Evolutionary conservation across 2,329 filamentous ascomycete genomes (phyloP), one percentile per base, ranked within the genome.

Genomic region (Pyrenochaeta sp.): DNA sequence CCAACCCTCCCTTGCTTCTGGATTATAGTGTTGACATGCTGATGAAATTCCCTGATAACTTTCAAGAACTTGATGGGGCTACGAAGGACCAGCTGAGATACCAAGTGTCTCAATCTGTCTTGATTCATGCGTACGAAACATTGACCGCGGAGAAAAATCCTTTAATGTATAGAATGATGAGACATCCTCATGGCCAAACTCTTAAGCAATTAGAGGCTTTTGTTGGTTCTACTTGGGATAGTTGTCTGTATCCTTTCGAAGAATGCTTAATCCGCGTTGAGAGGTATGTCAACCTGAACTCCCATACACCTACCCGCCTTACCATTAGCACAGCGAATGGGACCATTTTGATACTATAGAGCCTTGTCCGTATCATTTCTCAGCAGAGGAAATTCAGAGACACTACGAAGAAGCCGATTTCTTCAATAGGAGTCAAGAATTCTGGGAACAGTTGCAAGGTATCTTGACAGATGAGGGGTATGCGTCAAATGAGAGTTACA

Each of bases 201-300:
- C 57, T 69, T 17, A 69, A 66, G 56, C 60, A 70, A 45, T 44
- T 69, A n/a, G 63, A 67, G 39, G 61, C 66, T 51, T 70, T 69
- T 63, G 56, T 42, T 51, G 59, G 63, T 43, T 56, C 60, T 52
- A 68, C 60, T 37, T 70, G 60, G 66, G 57, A 68, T 23, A 60
- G 66, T 37, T 55, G 63, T 54, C 58, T 68, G 39, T 66, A 54
- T 44, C 58, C 64, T 3, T 52, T 69, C 23, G 27, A 62, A 49
- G 57, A 66, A 51, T 68, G 63, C 29, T 59, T 70, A 48, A 63
- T 69, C 30, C 41, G 49, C 20, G 54, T 68, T 51, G 54, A 68
- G 37, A 63, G 56, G 65, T 66, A 27, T 45, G 58, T 59, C 51
- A 23, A 51, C 47, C 15, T 57, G 9, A 51, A 27, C 43, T 12